Evolutionary conservation across 768 basidiomycete species (phyloP), one percentile per base, ranked within the genome.

Genomic region (Collybia sp.): DNA sequence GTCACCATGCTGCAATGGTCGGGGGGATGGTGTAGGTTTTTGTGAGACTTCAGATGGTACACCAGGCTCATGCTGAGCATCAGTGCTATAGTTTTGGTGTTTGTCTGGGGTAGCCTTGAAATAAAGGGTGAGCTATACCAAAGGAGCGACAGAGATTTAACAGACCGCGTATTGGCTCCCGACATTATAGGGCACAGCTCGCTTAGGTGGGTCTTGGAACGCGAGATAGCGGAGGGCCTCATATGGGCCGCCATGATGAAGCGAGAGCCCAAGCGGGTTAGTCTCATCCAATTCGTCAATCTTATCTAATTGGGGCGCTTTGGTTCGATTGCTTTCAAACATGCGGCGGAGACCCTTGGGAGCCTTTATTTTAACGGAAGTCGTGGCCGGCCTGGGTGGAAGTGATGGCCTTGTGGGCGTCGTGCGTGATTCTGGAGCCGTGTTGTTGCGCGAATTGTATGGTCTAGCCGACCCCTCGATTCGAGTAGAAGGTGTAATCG

Each of bases 241-340:
- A 55, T 89, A 91, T n/a, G 85, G 86, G 0, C 86, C 82, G 30
- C 68, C 70, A 53, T 89, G 85, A 58, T 89, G 88, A 50, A 83
- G 64, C 13, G 70, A 62, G 6, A 72, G 49, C 3, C 87, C 87
- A 47, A 81, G 70, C 1, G 87, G 85, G 60, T 81, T 84, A 5
- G 79, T 77, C 58, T 87, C 85, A 59, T 90, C 88, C 30, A 90
- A 63, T 61, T 88, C 84, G 58, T 91, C 88, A 50, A 91, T 83
- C 25, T 73, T 72, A 65, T 89, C 88, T 43, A 89, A 70, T 45
- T 70, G 70, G 41, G 53, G 60, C 10, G 43, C 45, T 12, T 43
- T 45, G 25, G 49, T 49, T 16, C 49, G 52, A 19, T 47, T 47
- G 11, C 49, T 55, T 12, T 52, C 60, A 18, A 47, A 43, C 35